Percentiles rank a stretch among this genome's conserved stretches.
These are phyloP conservation scores for Suillus occidentalis DNA, from an alignment of 768 basidiomycete genomes.

Conservation along the genomic window DNA sequence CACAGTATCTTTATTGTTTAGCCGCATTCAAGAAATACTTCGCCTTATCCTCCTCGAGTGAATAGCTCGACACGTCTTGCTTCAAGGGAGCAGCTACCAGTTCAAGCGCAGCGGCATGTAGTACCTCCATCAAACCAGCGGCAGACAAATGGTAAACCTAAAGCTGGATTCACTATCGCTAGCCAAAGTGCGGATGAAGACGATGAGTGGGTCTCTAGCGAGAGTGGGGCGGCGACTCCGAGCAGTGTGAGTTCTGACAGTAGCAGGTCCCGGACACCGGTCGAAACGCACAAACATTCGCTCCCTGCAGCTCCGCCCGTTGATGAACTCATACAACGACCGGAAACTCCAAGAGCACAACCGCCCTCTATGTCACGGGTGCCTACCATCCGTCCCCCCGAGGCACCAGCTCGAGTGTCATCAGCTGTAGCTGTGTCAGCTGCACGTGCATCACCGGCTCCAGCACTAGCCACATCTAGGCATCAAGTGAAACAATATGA, in stretches of 20 bases:
- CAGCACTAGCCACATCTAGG: constrained; percentile 15
- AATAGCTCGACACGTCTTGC: constrained; percentile 28
- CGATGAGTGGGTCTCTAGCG: constrained; percentile 78
- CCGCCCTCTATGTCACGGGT: constrained; percentile 34
- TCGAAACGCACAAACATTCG: constrained; percentile 24
- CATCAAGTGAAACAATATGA: constrained; percentile 14
- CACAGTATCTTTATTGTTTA: constrained; percentile 10
- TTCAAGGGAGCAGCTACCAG: constrained; percentile 34
- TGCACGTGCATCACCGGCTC: constrained; percentile 19
- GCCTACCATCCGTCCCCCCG: constrained; percentile 31
- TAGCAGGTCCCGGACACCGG: constrained; percentile 28
- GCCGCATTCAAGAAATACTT: constrained; percentile 25
- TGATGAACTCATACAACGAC: constrained; percentile 22
- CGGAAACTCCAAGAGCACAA: constrained; percentile 33
- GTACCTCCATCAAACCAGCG: constrained; percentile 26
- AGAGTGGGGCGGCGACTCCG: constrained; percentile 73
- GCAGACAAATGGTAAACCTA: constrained; percentile 37
- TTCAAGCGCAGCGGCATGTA: constrained; percentile 27
- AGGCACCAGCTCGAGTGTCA: constrained; percentile 18
- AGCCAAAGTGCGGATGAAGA: constrained; percentile 52
- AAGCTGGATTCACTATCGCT: constrained; percentile 60
- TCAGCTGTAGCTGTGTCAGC: constrained; percentile 9
- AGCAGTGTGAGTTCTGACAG: constrained; percentile 48
- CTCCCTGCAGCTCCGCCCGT: constrained; percentile 11
- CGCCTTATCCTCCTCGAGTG: constrained; percentile 25